A percentile compares a stretch with the other conserved stretches of the same genome.
phyloP scores from a whole-genome alignment of 2,329 filamentous ascomycete genomes.

The Emmonsia crescens region DNA sequence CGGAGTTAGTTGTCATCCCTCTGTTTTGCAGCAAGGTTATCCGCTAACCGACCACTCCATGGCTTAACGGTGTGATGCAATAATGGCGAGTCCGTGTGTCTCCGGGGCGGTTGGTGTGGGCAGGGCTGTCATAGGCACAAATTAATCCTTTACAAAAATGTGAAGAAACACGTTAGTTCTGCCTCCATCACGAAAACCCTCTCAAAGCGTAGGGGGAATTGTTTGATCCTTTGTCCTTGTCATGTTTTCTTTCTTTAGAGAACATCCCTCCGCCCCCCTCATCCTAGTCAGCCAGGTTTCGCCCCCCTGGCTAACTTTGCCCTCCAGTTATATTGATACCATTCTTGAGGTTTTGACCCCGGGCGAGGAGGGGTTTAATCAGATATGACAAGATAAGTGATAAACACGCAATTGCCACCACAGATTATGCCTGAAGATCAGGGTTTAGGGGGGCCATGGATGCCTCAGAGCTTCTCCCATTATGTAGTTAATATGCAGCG shows the following conservation, averaged over 20 bases:
- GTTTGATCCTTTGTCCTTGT: background rate
- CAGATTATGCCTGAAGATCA: background rate
- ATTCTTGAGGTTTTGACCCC: background rate
- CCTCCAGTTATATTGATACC: background rate
- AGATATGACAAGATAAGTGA: background rate
- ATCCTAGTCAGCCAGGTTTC: background rate
- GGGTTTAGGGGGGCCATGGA: too few relatives aligned
- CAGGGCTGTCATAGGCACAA: too few relatives aligned
- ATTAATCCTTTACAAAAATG: too few relatives aligned
- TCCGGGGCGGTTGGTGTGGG: too few relatives aligned
- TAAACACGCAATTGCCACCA: background rate
- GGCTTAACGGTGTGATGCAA: too few relatives aligned
- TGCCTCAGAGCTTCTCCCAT: background rate
- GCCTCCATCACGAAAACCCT: too few relatives aligned
- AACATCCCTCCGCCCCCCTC: background rate
- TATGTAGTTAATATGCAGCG: background rate
- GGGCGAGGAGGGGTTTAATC: background rate
- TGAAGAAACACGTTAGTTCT: too few relatives aligned
- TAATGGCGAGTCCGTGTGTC: too few relatives aligned
- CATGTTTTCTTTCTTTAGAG: background rate
- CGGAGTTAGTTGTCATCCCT: too few relatives aligned
- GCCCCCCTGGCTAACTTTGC: background rate
- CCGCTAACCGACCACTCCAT: too few relatives aligned
- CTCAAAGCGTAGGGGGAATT: too few relatives aligned
- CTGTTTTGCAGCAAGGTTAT: too few relatives aligned